Evolutionary conservation across 805 yeast species (phyloP), one percentile per base, ranked within the genome.

Genomic region (Lipomyces mesembrius): DNA sequence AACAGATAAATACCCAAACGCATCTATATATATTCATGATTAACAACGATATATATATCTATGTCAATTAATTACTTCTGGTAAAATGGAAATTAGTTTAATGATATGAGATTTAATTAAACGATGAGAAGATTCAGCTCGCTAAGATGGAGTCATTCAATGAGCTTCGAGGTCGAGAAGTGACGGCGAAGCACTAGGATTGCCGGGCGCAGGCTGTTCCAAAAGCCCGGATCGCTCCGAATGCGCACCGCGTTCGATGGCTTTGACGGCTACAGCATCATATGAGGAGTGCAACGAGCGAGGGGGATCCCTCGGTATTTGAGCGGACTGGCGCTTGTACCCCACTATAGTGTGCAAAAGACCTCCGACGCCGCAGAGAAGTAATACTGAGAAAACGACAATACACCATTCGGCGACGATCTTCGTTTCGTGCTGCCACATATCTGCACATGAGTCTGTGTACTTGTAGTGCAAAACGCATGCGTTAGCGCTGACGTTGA

Each of bases 381-480:
- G 55, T 35, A 62, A 29, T 20, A 58, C 35, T 27, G 49, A 63
- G 43, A 56, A 64, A 27, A 62, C 64, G 43, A 55, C 59, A 29
- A 60, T 58, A 51, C 68, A 64, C 71, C 71, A 67, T 43, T 57
- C 66, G 4, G 71, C 64, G 6, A 60, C 68, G 46, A 60, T 62
- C n/a, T 64, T 27, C 20, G 71, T 52, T 56, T 67, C 64, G 35
- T 59, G 67, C 54, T 37, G 60, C 71, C 71, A 67, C 34, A 43
- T 35, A 11, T 34, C 25, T n/a, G 32, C 58, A 29, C 71, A 67
- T 6, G 68, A 25, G 11, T 64, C 64, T 20, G 64, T 32, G 61
- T 61, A 67, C 53, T 60, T 62, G 35, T 43, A 61, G 27, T 49
- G 20, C 51, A 64, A 57, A 12, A 59, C 68, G 60, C 71, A 67